phyloP scores from a whole-genome alignment of 2,329 filamentous ascomycete species.

The Emericellopsis atlantica region DNA sequence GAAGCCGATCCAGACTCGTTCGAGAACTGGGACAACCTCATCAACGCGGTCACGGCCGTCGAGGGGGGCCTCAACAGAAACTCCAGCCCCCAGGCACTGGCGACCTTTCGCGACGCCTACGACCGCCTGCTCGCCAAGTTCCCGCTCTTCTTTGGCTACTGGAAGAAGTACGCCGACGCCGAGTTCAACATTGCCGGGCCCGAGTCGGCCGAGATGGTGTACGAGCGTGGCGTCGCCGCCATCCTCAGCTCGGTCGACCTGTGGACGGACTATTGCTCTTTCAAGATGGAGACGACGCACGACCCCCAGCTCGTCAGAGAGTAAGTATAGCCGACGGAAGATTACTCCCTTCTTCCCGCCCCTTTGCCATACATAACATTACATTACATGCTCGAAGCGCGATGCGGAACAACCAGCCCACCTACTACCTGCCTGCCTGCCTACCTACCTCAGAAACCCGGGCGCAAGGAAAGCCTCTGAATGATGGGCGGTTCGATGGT shows the following conservation, averaged over 20 bases:
- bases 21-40: slow-evolving; percentile 87
- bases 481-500: slow-evolving; percentile 37
- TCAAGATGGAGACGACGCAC: slow-evolving; percentile 96
- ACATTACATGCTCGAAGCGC: too few species aligned
- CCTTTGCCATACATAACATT: too few species aligned
- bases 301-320: slow-evolving; percentile 93
- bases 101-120: slow-evolving; percentile 75
- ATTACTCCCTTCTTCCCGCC: too few species aligned
- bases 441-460: too few species aligned
- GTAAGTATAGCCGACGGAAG: slow-evolving; percentile 59
- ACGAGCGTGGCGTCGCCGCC: slow-evolving; percentile 87
- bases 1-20: slow-evolving; percentile 75
- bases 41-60: slow-evolving; percentile 68
- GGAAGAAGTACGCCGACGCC: slow-evolving; percentile 98
- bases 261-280: slow-evolving; percentile 94
- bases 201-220: slow-evolving; percentile 96
- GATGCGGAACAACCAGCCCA: too few species aligned
- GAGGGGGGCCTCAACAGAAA: slow-evolving; percentile 94
- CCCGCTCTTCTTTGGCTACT: slow-evolving; percentile 92
- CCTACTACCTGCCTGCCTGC: too few species aligned
- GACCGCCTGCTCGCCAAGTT: slow-evolving; percentile 92
- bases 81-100: slow-evolving; percentile 86
- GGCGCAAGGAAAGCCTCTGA: not conserved
- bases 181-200: slow-evolving; percentile 96
- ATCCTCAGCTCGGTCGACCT: slow-evolving; percentile 90